Evolutionary conservation across 1,284 basidiomycete species (phyloP).

Genomic region (Malassezia restricta): DNA sequence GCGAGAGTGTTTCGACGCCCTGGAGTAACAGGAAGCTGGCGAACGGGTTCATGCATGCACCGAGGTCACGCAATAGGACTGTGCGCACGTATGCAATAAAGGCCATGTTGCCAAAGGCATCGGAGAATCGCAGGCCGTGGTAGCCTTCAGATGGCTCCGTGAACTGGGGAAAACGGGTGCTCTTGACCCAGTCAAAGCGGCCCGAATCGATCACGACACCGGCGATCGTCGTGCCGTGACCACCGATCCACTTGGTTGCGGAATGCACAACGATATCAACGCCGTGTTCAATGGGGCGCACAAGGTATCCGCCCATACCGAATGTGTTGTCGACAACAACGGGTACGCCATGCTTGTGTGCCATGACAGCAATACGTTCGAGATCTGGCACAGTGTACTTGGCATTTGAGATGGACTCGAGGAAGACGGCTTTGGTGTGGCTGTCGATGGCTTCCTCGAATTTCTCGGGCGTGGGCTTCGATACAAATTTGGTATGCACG

Average conservation of each 20-base stretch:
- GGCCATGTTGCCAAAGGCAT: constrained; percentile 62
- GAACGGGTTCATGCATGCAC: constrained; percentile 66
- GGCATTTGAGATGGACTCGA: constrained; percentile 77
- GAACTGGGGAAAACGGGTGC: constrained; percentile 68
- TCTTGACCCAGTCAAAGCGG: constrained; percentile 68
- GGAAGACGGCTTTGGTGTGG: constrained; percentile 52
- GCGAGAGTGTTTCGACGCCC: constrained; percentile 71
- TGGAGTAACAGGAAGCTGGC: constrained; percentile 70
- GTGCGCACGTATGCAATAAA: constrained; percentile 64
- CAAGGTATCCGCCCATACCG: constrained; percentile 66
- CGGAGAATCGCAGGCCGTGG: constrained; percentile 54
- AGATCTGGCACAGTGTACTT: constrained; percentile 63
- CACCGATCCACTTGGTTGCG: constrained; percentile 83
- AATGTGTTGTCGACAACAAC: constrained; percentile 83
- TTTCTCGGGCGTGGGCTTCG: constrained; percentile 54
- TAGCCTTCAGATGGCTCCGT: constrained; percentile 71
- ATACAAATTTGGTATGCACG: constrained; percentile 66
- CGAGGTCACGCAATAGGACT: constrained; percentile 66
- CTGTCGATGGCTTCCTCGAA: constrained; percentile 55
- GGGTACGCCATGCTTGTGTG: constrained; percentile 63
- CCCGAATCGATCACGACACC: constrained; percentile 72
- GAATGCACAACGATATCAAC: constrained; percentile 78
- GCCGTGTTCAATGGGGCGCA: constrained; percentile 64
- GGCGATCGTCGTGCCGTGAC: constrained; percentile 75
- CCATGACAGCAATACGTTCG: constrained; percentile 62